Conservation (phyloP, 1,284 basidiomycete genomes). For the Sanghuangporus sanghuang region DNA sequence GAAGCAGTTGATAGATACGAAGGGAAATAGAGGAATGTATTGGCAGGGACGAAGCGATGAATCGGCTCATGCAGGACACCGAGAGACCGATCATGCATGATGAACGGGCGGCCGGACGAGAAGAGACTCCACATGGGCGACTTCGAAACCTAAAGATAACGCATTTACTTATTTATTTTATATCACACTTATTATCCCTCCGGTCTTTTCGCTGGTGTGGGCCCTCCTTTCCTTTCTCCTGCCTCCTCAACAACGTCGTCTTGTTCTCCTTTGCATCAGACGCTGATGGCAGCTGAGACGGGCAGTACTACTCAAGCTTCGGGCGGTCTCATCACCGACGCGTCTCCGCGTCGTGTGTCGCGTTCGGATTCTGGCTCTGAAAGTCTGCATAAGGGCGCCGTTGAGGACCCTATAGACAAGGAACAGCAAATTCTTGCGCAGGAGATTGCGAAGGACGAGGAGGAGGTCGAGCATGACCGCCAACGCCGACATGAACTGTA, state of each 20-base stretch:
- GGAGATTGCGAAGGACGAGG: constrained; percentile 20
- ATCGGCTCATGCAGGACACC: neutral
- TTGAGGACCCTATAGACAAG: constrained; percentile 16
- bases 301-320: neutral
- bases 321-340: constrained; percentile 3
- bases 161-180: neutral
- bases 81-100: neutral
- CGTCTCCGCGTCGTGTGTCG: neutral
- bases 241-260: neutral
- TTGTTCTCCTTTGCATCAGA: neutral
- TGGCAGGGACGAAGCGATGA: neutral
- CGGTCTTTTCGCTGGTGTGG: neutral
- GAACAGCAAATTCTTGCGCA: constrained; percentile 22
- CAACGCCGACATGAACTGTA: constrained; percentile 20
- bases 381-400: constrained; percentile 6
- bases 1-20: neutral
- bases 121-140: neutral
- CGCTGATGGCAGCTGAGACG: neutral
- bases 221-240: neutral
- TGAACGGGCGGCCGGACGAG: too few relatives aligned
- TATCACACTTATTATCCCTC: neutral
- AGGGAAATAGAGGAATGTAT: neutral
- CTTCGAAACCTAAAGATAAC: neutral
- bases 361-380: constrained; percentile 4
- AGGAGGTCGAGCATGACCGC: constrained; percentile 25